These are phyloP conservation scores for Saturnispora saitoi DNA, from an alignment of 805 yeast genomes.

Conservation along the genomic window DNA sequence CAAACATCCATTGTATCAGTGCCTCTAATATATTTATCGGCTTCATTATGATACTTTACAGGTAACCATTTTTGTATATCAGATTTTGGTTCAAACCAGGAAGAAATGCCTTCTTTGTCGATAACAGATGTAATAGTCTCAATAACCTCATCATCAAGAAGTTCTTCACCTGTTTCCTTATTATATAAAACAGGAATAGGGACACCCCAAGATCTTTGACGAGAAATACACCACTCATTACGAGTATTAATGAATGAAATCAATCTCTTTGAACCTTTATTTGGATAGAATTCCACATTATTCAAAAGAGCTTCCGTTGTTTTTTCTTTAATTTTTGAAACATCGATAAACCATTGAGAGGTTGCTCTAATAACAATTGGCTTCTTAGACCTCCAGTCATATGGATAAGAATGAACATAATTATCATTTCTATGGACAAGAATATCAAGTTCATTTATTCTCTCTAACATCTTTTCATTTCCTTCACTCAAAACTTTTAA, in stretches of 20 bases:
- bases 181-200: constrained; percentile 85
- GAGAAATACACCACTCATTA: constrained; percentile 94
- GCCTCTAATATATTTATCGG: constrained; percentile 48
- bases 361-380: constrained; percentile 95
- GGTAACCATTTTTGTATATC: constrained; percentile 72
- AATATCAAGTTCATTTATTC: constrained; percentile 37
- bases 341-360: constrained; percentile 94
- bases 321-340: constrained; percentile 56
- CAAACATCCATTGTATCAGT: constrained; percentile 96
- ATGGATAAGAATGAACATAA: constrained; percentile 81
- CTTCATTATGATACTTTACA: constrained; percentile 32
- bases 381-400: constrained; percentile 93
- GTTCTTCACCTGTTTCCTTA: constrained; percentile 50
- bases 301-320: constrained; percentile 51
- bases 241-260: constrained; percentile 65
- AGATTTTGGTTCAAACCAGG: constrained; percentile 52
- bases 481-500: constrained; percentile 57
- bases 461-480: constrained; percentile 35
- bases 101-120: constrained; percentile 53
- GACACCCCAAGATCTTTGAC: constrained; percentile 97
- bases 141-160: constrained; percentile 50
- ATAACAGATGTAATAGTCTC: constrained; percentile 50
- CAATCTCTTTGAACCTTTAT: constrained; percentile 61
- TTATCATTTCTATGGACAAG: constrained; percentile 38
- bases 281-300: constrained; percentile 65